Evolutionary conservation across 23 red algal genomes (phyloP).

Genomic region (Gracilaria gracilis): DNA sequence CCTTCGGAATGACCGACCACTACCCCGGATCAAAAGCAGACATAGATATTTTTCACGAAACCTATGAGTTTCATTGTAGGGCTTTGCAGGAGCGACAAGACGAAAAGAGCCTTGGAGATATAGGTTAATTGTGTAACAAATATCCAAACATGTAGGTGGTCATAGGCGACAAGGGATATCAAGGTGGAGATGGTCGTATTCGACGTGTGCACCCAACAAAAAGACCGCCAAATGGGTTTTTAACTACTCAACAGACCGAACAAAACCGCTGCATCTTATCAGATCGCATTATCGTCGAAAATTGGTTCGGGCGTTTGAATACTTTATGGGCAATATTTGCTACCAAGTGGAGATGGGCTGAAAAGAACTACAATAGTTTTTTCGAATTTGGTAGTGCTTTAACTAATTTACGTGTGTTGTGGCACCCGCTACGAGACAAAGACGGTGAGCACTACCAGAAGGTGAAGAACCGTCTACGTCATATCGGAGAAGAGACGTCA

Average conservation of each 20-base stretch:
- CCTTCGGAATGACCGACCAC: no score
- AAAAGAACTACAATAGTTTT: background rate
- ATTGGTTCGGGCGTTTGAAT: conserved; percentile 6
- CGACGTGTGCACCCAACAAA: conserved; percentile 1
- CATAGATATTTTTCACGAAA: conserved; percentile 27
- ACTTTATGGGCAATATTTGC: background rate
- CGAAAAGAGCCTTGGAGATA: background rate
- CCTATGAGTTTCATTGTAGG: no score
- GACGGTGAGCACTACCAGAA: background rate
- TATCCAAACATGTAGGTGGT: conserved; percentile 19
- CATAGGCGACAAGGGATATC: no score
- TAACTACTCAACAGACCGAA: background rate
- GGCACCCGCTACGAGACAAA: background rate
- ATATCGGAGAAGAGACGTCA: background rate
- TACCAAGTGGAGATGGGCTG: background rate
- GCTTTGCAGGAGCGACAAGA: background rate
- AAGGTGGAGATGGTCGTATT: conserved; percentile 7
- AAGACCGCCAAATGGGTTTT: background rate
- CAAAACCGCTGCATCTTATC: conserved; percentile 1
- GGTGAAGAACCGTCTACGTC: background rate
- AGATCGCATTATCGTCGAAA: conserved; percentile 55
- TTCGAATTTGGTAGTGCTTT: background rate
- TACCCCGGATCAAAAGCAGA: background rate
- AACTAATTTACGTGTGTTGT: background rate
- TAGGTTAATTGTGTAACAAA: no score